Percentiles rank a stretch among this genome's conserved stretches.
phyloP scores from a whole-genome alignment of 2,329 filamentous ascomycete genomes.

The Rutstroemia sp. region DNA sequence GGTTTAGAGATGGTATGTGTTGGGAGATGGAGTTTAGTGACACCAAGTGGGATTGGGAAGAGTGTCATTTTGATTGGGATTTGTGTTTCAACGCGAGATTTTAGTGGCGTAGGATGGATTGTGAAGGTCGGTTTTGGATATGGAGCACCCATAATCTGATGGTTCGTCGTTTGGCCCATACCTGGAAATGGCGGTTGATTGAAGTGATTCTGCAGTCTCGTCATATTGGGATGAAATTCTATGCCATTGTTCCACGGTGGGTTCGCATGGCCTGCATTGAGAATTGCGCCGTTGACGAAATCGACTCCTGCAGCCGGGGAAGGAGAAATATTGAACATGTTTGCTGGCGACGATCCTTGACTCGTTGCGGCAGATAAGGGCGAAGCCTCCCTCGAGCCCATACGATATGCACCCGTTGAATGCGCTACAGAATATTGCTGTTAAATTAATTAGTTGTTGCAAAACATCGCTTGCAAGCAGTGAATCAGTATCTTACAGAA shows the following conservation, averaged over 20 bases:
- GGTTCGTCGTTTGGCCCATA: constrained; percentile 18
- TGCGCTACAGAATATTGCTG: constrained; percentile 46
- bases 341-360: constrained; percentile 44
- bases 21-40: constrained; percentile 78
- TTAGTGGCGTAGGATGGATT: constrained; percentile 62
- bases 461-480: neutral
- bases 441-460: constrained; percentile 16
- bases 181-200: constrained; percentile 15
- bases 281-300: constrained; percentile 31
- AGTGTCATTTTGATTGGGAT: constrained; percentile 82
- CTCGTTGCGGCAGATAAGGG: constrained; percentile 45
- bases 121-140: constrained; percentile 40
- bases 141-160: constrained; percentile 19
- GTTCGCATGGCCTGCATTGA: constrained; percentile 18
- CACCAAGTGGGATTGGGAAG: constrained; percentile 64
- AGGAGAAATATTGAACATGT: constrained; percentile 36
- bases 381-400: constrained; percentile 46
- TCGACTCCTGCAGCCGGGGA: constrained; percentile 37
- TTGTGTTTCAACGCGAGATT: constrained; percentile 93
- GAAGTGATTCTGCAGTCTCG: constrained; percentile 12
- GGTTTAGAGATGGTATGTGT: constrained; percentile 90
- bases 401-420: constrained; percentile 42
- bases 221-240: constrained; percentile 13
- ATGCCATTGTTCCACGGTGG: constrained; percentile 31
- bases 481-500: constrained; percentile 33